Percentiles rank a stretch among this genome's conserved stretches.
phyloP scores from a whole-genome alignment of 371 early-diverging fungal genomes.

The Rhizopus delemar region DNA sequence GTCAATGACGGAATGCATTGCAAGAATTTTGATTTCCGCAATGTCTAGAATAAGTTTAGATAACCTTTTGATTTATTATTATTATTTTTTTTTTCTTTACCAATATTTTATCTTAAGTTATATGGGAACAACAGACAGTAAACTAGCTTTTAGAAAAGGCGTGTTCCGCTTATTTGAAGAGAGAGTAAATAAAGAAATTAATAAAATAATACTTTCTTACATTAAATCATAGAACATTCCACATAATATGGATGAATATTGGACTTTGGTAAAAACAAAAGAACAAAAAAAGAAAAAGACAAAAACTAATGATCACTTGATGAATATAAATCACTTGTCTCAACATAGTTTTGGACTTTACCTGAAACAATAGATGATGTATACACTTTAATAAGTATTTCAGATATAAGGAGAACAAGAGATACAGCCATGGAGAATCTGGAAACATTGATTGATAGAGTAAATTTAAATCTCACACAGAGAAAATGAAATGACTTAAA shows the following conservation, averaged over 20 bases:
- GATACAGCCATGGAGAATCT: constrained; percentile 76
- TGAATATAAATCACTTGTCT: not conserved
- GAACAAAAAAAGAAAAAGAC: too few relatives aligned
- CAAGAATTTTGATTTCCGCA: not conserved
- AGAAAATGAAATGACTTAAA: too few relatives aligned
- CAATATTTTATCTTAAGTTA: not conserved
- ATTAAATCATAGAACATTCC: constrained; percentile 57
- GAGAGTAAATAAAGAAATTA: constrained; percentile 52
- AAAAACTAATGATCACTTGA: not conserved
- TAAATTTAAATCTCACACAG: constrained; percentile 17
- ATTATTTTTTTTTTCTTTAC: not conserved
- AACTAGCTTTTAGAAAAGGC: constrained; percentile 84
- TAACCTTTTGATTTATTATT: too few relatives aligned
- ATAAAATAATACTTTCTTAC: not conserved
- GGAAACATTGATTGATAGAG: constrained; percentile 69
- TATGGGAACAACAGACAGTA: constrained; percentile 90
- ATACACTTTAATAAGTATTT: constrained; percentile 79
- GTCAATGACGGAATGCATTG: not conserved
- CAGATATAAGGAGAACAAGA: constrained; percentile 77
- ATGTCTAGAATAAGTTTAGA: too few relatives aligned
- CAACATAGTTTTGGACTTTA: constrained; percentile 70
- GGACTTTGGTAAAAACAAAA: constrained; percentile 47
- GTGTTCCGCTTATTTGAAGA: constrained; percentile 83
- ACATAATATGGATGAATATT: constrained; percentile 67
- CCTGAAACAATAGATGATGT: constrained; percentile 86